A percentile compares a stretch with the other conserved stretches of the same genome.
Conservation (phyloP, 2,329 filamentous ascomycete species). For the Aspergillus unguis region DNA sequence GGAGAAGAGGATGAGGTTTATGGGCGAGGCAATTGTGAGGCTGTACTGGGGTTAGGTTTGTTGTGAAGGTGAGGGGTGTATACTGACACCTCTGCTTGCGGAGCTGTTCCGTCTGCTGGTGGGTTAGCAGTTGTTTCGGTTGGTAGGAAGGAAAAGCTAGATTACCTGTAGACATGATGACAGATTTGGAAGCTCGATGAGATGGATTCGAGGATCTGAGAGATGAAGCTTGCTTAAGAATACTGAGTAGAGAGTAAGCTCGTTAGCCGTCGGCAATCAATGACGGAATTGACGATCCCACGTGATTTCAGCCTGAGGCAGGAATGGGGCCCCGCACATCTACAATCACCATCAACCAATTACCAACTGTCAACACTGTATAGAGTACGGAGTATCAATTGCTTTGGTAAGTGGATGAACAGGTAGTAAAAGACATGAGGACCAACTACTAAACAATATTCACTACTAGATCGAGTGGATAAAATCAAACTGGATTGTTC, state of each 20-base stretch:
- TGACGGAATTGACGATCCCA: not conserved
- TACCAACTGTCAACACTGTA: not conserved
- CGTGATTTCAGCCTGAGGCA: not conserved
- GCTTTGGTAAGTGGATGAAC: not conserved
- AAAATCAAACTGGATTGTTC: too few species aligned
- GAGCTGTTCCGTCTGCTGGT: conserved; percentile 22
- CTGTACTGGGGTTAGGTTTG: not conserved
- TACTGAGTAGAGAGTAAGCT: not conserved
- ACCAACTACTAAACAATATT: too few species aligned
- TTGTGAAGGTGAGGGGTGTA: not conserved
- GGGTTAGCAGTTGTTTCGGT: conserved; percentile 10
- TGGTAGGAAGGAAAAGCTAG: not conserved
- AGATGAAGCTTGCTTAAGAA: not conserved
- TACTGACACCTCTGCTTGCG: conserved; percentile 38
- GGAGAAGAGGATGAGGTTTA: conserved; percentile 60
- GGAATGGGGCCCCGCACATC: too few species aligned
- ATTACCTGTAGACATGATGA: conserved; percentile 21
- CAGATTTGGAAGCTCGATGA: not conserved
- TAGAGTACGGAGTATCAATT: not conserved
- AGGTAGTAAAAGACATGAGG: not conserved
- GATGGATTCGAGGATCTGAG: not conserved
- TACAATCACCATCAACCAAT: not conserved
- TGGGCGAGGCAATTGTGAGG: conserved; percentile 52
- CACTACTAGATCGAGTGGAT: too few species aligned
- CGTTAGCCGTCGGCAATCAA: not conserved